These are phyloP conservation scores for Ceratopteris richardii DNA, from an alignment of 75 land plant species.

Conservation along the genomic window DNA sequence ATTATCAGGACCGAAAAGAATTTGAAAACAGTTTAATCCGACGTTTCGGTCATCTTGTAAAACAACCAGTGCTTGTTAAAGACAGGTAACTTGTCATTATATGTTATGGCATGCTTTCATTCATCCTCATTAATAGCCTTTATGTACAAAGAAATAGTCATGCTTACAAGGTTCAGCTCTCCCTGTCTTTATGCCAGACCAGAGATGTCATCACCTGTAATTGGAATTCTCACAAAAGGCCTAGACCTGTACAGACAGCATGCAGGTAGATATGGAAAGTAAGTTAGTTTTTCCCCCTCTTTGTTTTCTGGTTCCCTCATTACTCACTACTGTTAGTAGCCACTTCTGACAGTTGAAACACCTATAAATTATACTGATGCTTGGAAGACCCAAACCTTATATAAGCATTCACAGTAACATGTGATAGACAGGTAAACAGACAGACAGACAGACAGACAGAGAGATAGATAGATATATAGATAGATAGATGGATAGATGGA, in stretches of 20 bases:
- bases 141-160: neutral
- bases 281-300: conserved; percentile 4
- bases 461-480: too few species aligned
- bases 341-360: too few species aligned
- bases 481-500: too few species aligned
- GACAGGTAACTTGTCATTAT: conserved; percentile 41
- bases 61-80: conserved; percentile 72
- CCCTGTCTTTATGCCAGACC: neutral
- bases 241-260: conserved; percentile 69
- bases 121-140: neutral
- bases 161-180: neutral
- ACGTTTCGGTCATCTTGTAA: conserved; percentile 75
- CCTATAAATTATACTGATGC: too few species aligned
- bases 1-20: conserved; percentile 62
- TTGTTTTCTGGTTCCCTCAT: too few species aligned
- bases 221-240: conserved; percentile 61
- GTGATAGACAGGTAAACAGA: too few species aligned
- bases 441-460: too few species aligned
- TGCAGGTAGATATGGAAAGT: conserved; percentile 73
- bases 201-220: conserved; percentile 48
- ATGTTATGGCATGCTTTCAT: neutral
- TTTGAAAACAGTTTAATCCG: conserved; percentile 63
- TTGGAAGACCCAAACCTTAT: too few species aligned
- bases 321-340: too few species aligned
- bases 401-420: too few species aligned